Percentiles rank a stretch among this genome's conserved stretches.
Evolutionary conservation across 495 filamentous ascomycete genomes (phyloP).

Genomic region (Trichoderma orchidacearum): DNA sequence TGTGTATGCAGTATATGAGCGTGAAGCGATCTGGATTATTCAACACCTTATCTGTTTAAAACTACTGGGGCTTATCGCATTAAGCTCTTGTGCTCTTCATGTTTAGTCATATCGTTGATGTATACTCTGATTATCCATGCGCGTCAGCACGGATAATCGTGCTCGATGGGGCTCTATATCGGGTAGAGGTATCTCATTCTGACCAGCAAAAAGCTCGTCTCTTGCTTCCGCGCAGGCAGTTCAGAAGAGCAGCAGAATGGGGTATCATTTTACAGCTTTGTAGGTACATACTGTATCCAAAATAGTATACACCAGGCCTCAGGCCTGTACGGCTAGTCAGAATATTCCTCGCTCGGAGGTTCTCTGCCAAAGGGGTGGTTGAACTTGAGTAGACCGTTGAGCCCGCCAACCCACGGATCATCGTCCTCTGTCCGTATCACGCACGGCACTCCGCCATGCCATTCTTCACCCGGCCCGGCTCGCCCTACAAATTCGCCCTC

Average conservation of each 20-base stretch:
- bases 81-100: too few species aligned
- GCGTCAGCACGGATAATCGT: too few species aligned
- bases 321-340: not conserved
- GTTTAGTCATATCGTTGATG: too few species aligned
- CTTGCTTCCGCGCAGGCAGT: too few species aligned
- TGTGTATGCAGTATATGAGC: too few species aligned
- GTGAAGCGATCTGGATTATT: too few species aligned
- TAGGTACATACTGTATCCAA: not conserved
- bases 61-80: too few species aligned
- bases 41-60: too few species aligned
- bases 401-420: slow-evolving; percentile 91
- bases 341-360: not conserved
- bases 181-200: too few species aligned
- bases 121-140: too few species aligned
- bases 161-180: too few species aligned
- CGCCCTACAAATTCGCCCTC: slow-evolving; percentile 60
- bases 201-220: too few species aligned
- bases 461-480: slow-evolving; percentile 21
- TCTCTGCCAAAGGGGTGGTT: slow-evolving; percentile 79
- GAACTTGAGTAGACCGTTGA: slow-evolving; percentile 92
- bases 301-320: not conserved
- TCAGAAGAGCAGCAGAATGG: not conserved
- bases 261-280: not conserved
- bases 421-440: slow-evolving; percentile 56
- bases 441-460: slow-evolving; percentile 56